A percentile compares a stretch with the other conserved stretches of the same genome.
phyloP scores from a whole-genome alignment of 257 asterid genomes.

The Solanum bulbocastanum region DNA sequence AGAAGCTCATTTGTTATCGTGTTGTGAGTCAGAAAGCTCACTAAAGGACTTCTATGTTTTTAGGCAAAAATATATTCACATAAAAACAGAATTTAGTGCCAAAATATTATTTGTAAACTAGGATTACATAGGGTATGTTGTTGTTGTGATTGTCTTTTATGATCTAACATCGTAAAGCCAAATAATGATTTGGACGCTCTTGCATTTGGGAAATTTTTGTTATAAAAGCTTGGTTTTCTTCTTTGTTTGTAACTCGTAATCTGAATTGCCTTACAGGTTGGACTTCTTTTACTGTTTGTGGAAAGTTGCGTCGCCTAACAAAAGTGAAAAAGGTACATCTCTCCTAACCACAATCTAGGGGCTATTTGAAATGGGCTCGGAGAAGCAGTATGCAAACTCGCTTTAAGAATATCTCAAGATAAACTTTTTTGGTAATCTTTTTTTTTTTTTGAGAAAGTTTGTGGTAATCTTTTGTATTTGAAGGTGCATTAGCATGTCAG shows the following conservation, averaged over 20 bases:
- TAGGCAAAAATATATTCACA: neutral
- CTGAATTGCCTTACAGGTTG: constrained; percentile 56
- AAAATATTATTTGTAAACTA: neutral
- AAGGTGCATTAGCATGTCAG: neutral
- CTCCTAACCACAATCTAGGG: neutral
- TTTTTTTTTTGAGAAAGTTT: neutral
- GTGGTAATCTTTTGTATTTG: neutral
- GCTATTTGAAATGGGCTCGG: neutral
- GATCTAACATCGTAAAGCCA: neutral
- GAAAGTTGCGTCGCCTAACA: constrained; percentile 87
- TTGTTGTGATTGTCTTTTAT: neutral
- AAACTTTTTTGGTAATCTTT: neutral
- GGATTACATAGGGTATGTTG: neutral
- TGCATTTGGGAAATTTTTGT: neutral
- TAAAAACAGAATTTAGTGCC: neutral
- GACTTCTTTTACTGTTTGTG: constrained; percentile 99
- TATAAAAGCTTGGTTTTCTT: neutral
- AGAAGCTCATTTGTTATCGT: neutral
- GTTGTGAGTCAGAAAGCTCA: neutral
- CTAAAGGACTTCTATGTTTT: neutral
- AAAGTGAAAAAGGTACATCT: constrained; percentile 75
- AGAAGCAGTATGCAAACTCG: neutral
- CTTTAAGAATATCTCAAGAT: neutral
- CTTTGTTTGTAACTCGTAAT: constrained; percentile 7
- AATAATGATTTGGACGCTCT: neutral